Evolutionary conservation across 2,329 filamentous ascomycete genomes (phyloP).

Genomic region (Alternaria rosae): DNA sequence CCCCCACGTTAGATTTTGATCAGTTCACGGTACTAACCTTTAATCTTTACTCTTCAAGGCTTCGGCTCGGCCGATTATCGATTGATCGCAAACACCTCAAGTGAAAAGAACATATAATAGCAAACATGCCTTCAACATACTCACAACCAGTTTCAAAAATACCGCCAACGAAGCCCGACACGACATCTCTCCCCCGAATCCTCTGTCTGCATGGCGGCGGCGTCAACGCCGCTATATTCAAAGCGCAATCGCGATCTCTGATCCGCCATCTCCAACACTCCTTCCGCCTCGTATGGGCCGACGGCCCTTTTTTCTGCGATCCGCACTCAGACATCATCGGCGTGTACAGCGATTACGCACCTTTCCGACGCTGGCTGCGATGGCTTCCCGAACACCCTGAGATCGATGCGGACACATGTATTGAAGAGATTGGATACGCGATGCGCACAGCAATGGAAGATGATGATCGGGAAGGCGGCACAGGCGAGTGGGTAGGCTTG

Average conservation of each 20-base stretch:
- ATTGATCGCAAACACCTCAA: neutral
- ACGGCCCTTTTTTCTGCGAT: conserved; percentile 70
- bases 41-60: neutral
- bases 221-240: conserved; percentile 74
- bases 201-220: conserved; percentile 85
- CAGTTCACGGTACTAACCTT: neutral
- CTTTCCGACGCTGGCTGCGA: conserved; percentile 70
- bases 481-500: conserved; percentile 59
- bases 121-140: conserved; percentile 7
- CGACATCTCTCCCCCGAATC: conserved; percentile 64
- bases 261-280: conserved; percentile 58
- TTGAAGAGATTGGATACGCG: conserved; percentile 57
- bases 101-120: neutral
- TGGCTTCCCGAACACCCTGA: conserved; percentile 67
- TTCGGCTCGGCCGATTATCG: neutral
- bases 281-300: conserved; percentile 76
- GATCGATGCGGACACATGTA: conserved; percentile 59
- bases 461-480: conserved; percentile 51
- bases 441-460: conserved; percentile 56
- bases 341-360: conserved; percentile 71
- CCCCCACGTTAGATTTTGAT: neutral
- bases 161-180: conserved; percentile 35
- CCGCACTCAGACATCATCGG: conserved; percentile 68
- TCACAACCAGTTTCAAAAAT: conserved; percentile 26
- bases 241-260: conserved; percentile 69